Conservation (phyloP, 2,329 filamentous ascomycete genomes). For the Colletotrichum abscissum region DNA sequence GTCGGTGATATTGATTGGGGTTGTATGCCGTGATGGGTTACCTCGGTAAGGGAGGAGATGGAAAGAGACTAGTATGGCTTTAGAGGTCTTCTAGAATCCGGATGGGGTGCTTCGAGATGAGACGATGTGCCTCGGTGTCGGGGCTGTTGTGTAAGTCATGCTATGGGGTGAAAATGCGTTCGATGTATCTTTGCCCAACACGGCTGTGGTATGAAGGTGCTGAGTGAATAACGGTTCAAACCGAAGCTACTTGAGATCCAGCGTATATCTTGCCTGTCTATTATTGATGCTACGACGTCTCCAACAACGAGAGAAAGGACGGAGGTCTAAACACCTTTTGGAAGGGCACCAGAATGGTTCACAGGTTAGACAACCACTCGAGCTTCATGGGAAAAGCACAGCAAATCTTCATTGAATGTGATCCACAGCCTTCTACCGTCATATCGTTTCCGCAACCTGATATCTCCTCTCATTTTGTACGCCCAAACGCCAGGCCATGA, state of each 20-base stretch:
- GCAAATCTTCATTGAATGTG: neutral
- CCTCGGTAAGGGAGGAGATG: neutral
- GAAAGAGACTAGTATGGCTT: neutral
- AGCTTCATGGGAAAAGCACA: too few species aligned
- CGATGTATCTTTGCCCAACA: neutral
- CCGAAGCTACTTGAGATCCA: neutral
- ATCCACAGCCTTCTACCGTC: neutral
- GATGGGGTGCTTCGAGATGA: neutral
- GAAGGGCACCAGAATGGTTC: neutral
- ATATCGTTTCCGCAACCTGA: constrained; percentile 14
- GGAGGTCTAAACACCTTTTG: neutral
- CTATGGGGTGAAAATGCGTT: neutral
- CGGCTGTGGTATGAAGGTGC: neutral
- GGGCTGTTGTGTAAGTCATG: neutral
- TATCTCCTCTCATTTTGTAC: constrained; percentile 23
- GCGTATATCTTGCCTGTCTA: too few species aligned
- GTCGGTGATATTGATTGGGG: neutral
- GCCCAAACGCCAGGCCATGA: constrained; percentile 33
- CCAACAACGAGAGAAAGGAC: neutral
- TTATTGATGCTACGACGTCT: neutral
- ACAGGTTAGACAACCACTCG: neutral
- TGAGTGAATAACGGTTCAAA: neutral
- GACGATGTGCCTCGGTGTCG: neutral
- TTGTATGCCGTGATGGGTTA: neutral
- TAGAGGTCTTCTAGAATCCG: neutral